Conservation (phyloP, 2,329 filamentous ascomycete genomes). For the Sarocladium kiliense region DNA sequence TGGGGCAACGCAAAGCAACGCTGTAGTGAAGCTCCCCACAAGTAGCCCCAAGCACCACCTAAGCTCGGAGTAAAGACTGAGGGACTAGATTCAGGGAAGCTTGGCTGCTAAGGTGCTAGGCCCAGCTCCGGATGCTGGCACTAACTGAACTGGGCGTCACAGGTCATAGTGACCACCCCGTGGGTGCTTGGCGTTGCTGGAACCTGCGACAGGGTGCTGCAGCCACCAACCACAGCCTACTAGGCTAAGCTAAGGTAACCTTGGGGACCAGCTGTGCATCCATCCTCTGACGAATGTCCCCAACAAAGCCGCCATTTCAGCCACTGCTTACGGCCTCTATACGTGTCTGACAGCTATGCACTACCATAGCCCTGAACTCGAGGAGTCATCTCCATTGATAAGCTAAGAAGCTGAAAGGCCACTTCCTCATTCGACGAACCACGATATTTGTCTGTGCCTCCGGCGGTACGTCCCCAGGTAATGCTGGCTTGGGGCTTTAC, state of each 20-base stretch:
- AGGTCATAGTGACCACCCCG: background rate
- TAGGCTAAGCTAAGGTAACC: no score
- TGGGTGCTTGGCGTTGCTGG: background rate
- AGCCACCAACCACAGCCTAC: background rate
- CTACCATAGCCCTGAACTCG: no score
- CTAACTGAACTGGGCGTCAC: background rate
- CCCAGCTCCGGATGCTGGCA: background rate
- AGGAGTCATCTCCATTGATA: no score
- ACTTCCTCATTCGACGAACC: no score
- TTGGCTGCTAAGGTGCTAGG: slow-evolving; percentile 1
- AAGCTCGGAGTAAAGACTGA: background rate
- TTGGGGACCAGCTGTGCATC: no score
- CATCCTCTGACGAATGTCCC: no score
- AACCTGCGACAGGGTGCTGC: background rate
- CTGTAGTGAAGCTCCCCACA: background rate
- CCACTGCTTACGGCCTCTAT: background rate
- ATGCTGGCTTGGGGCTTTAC: no score
- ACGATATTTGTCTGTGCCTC: no score
- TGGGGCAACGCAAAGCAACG: background rate
- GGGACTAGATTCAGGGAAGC: background rate
- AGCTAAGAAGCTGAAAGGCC: no score
- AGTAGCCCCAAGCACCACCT: no score
- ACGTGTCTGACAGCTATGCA: no score
- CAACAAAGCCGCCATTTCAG: background rate
- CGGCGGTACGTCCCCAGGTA: no score